Conservation (phyloP, 2,329 filamentous ascomycete genomes). For the Ascochyta fabae region DNA sequence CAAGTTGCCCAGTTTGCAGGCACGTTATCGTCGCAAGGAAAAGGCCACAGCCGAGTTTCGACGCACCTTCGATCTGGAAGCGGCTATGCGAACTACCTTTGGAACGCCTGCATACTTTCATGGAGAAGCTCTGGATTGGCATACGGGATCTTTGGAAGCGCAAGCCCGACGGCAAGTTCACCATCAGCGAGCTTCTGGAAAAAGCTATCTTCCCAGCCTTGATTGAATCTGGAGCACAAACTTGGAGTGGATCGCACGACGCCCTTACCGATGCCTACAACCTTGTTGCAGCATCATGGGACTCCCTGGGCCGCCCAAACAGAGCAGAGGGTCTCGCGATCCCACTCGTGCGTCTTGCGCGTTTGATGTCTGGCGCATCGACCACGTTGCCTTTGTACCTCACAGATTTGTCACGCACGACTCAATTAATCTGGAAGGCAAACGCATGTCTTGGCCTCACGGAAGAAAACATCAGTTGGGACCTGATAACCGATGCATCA, state of each 20-base stretch:
- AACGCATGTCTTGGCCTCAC: constrained; percentile 33
- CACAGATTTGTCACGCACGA: constrained; percentile 28
- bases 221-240: constrained; percentile 5
- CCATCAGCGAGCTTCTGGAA: constrained; percentile 26
- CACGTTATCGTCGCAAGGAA: constrained; percentile 25
- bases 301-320: constrained; percentile 34
- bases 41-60: constrained; percentile 20
- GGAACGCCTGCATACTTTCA: constrained; percentile 26
- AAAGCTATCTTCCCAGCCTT: constrained; percentile 34
- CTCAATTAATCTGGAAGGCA: constrained; percentile 38
- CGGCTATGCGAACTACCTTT: constrained; percentile 32
- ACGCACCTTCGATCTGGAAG: constrained; percentile 34
- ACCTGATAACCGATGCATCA: constrained; percentile 30
- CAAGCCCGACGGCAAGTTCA: constrained; percentile 26
- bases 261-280: constrained; percentile 33
- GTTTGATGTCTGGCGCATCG: constrained; percentile 36
- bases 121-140: constrained; percentile 29
- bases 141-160: constrained; percentile 29
- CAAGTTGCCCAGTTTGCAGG: constrained; percentile 39
- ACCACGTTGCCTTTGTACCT: constrained; percentile 33
- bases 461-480: constrained; percentile 30
- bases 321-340: constrained; percentile 32
- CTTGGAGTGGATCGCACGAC: constrained; percentile 6
- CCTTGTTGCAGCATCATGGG: constrained; percentile 34
- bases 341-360: constrained; percentile 38